These are phyloP conservation scores for Cyphellophora europaea DNA, from an alignment of 2,329 filamentous ascomycete species.

Conservation along the genomic window DNA sequence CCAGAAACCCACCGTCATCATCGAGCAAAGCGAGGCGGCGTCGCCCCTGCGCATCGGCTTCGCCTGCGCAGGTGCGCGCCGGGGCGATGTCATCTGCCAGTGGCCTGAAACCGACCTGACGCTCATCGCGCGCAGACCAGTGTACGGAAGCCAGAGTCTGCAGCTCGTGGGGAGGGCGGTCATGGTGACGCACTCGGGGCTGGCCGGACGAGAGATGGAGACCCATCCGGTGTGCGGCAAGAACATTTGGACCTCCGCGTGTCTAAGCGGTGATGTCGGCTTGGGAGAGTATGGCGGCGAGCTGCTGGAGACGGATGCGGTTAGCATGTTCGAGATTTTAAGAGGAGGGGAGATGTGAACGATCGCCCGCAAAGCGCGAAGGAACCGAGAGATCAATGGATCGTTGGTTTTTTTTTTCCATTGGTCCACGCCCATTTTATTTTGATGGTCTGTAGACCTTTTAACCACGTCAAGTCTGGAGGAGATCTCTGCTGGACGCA, in stretches of 20 bases:
- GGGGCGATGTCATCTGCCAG: constrained; percentile 14
- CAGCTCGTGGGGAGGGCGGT: constrained; percentile 12
- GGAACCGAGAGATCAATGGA: too few species aligned
- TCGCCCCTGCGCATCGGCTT: constrained; percentile 14
- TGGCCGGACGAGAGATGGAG: constrained; percentile 4
- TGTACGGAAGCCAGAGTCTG: constrained; percentile 3
- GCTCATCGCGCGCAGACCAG: constrained; percentile 11
- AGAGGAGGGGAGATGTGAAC: constrained; percentile 1
- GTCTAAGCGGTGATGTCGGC: background rate
- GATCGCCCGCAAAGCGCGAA: too few species aligned
- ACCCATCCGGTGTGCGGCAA: constrained; percentile 9
- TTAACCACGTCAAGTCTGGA: too few species aligned
- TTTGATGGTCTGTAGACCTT: too few species aligned
- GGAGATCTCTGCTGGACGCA: too few species aligned
- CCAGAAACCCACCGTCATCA: constrained; percentile 11
- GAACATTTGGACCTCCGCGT: constrained; percentile 3
- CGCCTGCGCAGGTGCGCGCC: constrained; percentile 12
- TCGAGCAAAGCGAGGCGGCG: constrained; percentile 9
- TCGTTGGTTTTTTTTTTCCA: too few species aligned
- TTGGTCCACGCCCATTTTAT: too few species aligned
- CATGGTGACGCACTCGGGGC: constrained; percentile 9
- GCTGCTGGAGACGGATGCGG: constrained; percentile 2
- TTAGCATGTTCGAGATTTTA: constrained; percentile 5
- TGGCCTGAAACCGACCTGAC: constrained; percentile 13
- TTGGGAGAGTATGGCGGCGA: background rate